Conservation (phyloP, 257 asterid species). For the Euphrasia confusa region DNA sequence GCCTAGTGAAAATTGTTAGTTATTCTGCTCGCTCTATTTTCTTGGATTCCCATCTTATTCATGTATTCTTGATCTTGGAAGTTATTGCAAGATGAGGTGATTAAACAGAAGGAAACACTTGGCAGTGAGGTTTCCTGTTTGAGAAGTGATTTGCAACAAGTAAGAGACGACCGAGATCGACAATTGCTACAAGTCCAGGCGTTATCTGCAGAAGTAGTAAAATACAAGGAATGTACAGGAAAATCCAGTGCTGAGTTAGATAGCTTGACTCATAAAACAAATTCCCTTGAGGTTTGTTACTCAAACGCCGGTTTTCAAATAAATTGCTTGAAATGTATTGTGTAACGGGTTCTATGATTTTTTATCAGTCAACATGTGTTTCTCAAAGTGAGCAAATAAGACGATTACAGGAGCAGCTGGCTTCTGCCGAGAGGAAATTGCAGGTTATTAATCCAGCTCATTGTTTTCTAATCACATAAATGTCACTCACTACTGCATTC, state of each 20-base stretch:
- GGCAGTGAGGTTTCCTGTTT: constrained; percentile 61
- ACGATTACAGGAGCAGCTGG: constrained; percentile 61
- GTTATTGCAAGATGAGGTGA: constrained; percentile 69
- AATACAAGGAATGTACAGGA: constrained; percentile 59
- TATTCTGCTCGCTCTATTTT: neutral
- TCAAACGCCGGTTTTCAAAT: neutral
- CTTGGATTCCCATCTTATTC: constrained; percentile 3
- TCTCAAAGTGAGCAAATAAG: constrained; percentile 66
- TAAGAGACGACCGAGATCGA: constrained; percentile 77
- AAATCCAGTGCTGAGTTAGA: constrained; percentile 55
- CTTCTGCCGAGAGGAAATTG: constrained; percentile 57
- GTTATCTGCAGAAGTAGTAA: constrained; percentile 50
- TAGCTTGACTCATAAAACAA: constrained; percentile 40
- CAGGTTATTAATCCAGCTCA: constrained; percentile 37
- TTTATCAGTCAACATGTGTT: constrained; percentile 55
- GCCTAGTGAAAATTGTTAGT: no score
- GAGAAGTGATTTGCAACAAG: constrained; percentile 71
- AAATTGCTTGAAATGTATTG: neutral
- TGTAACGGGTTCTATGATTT: constrained; percentile 14
- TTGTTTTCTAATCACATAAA: neutral
- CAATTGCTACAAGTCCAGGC: constrained; percentile 49
- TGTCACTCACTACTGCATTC: neutral
- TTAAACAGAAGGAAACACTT: constrained; percentile 68
- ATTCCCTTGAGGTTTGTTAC: constrained; percentile 60
- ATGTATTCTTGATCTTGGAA: constrained; percentile 26